Evolutionary conservation across 768 basidiomycete species (phyloP).

Genomic region (Macrolepiota dolichaula): DNA sequence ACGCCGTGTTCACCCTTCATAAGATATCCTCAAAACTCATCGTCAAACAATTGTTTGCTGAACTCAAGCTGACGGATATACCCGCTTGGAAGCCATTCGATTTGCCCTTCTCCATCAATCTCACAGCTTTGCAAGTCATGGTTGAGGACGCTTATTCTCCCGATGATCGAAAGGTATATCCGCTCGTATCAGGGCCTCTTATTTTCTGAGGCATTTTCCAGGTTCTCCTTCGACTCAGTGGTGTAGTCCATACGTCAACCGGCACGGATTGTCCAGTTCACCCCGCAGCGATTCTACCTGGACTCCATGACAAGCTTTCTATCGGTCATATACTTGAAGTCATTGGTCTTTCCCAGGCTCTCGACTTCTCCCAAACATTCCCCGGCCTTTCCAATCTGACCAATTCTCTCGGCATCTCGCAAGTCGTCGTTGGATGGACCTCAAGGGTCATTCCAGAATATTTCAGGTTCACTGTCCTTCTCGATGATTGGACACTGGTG

Average conservation of each 20-base stretch:
- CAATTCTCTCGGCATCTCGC: not conserved
- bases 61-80: not conserved
- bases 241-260: not conserved
- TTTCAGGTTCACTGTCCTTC: not conserved
- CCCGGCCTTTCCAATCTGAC: not conserved
- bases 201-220: not conserved
- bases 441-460: not conserved
- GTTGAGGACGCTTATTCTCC: not conserved
- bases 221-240: not conserved
- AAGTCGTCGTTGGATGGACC: not conserved
- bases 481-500: not conserved
- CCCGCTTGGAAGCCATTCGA: not conserved
- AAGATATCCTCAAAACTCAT: not conserved
- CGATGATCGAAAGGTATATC: not conserved
- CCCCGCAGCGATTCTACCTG: not conserved
- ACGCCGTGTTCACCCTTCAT: not conserved
- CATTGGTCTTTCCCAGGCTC: not conserved
- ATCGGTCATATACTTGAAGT: not conserved
- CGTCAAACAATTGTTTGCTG: not conserved
- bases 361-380: not conserved
- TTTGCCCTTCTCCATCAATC: not conserved
- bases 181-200: not conserved
- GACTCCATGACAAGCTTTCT: not conserved
- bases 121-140: not conserved
- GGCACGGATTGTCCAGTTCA: not conserved